phyloP scores from a whole-genome alignment of 2,329 filamentous ascomycete genomes.

The Didymellaceae sp. region DNA sequence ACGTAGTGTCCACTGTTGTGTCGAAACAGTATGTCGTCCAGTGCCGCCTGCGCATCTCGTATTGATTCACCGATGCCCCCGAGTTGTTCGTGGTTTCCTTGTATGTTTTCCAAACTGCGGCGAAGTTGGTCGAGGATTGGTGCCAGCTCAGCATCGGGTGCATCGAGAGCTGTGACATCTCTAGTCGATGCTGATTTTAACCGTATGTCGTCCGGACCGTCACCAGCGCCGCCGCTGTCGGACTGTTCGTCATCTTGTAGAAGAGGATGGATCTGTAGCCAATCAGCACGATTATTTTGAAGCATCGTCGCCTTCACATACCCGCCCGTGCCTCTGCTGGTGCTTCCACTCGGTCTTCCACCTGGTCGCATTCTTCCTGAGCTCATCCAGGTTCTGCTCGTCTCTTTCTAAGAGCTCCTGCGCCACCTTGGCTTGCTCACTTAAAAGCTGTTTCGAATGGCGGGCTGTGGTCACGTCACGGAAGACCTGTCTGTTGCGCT shows the following conservation, averaged over 20 bases:
- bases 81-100: conserved; percentile 47
- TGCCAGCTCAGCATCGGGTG: conserved; percentile 40
- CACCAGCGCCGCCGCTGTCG: conserved; percentile 31
- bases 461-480: conserved; percentile 65
- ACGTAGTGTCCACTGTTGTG: conserved; percentile 35
- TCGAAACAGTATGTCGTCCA: conserved; percentile 47
- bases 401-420: conserved; percentile 49
- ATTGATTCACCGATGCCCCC: conserved; percentile 44
- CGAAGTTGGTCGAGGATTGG: conserved; percentile 47
- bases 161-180: conserved; percentile 33
- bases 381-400: conserved; percentile 34
- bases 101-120: conserved; percentile 49
- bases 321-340: conserved; percentile 40
- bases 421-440: conserved; percentile 63
- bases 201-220: conserved; percentile 43
- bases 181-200: conserved; percentile 28
- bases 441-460: conserved; percentile 68
- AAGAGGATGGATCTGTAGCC: conserved; percentile 43
- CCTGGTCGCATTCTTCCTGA: conserved; percentile 39
- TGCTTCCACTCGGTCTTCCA: conserved; percentile 42
- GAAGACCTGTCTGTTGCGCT: conserved; percentile 57
- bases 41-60: conserved; percentile 35
- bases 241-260: conserved; percentile 28
- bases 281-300: conserved; percentile 23
- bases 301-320: conserved; percentile 21